Evolutionary conservation across 1,284 basidiomycete genomes (phyloP).

Genomic region (Leucocoprinus gongylophorus): DNA sequence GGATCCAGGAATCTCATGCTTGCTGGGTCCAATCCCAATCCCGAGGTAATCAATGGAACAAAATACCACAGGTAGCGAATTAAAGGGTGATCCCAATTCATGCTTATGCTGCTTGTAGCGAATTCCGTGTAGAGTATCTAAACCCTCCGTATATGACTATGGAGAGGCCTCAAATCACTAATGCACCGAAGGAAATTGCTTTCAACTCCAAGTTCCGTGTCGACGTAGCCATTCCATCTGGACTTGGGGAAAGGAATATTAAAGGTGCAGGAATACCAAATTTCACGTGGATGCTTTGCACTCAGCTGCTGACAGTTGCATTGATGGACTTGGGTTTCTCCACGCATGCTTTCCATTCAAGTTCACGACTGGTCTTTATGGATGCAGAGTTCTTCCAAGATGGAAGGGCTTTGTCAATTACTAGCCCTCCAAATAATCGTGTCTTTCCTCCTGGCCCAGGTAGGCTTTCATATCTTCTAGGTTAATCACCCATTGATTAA

Average conservation of each 20-base stretch:
- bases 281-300: background rate
- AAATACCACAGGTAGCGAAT: slow-evolving; percentile 24
- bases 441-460: slow-evolving; percentile 80
- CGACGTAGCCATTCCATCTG: slow-evolving; percentile 21
- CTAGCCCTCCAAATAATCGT: slow-evolving; percentile 47
- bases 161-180: slow-evolving; percentile 45
- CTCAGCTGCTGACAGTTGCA: slow-evolving; percentile 39
- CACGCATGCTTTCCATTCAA: slow-evolving; percentile 77
- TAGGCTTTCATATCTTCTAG: background rate
- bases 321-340: slow-evolving; percentile 76
- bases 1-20: slow-evolving; percentile 36
- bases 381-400: slow-evolving; percentile 35
- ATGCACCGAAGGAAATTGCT: slow-evolving; percentile 34
- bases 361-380: slow-evolving; percentile 73
- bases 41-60: slow-evolving; percentile 24
- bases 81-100: too few relatives aligned
- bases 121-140: slow-evolving; percentile 79
- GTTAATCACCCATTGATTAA: background rate
- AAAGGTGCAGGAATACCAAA: slow-evolving; percentile 6
- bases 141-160: slow-evolving; percentile 61
- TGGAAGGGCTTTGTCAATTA: slow-evolving; percentile 1
- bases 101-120: slow-evolving; percentile 35
- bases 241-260: background rate
- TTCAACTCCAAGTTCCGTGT: slow-evolving; percentile 43
- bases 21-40: slow-evolving; percentile 46